A percentile compares a stretch with the other conserved stretches of the same genome.
phyloP scores from a whole-genome alignment of 2,329 filamentous ascomycete species.

The Exophiala aquamarina region DNA sequence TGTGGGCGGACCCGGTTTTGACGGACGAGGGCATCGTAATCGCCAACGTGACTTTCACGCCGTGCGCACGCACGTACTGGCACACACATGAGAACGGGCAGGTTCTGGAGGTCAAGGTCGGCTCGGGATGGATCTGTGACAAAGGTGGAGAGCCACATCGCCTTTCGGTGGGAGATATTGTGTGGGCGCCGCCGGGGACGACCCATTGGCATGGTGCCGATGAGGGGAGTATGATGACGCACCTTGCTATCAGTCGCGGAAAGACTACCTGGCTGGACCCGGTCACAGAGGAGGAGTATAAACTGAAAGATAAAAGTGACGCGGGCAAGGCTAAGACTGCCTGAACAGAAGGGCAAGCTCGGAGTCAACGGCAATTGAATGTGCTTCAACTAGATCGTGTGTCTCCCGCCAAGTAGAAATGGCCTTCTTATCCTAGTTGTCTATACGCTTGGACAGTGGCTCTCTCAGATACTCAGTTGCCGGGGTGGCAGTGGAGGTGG shows the following conservation, averaged over 20 bases:
- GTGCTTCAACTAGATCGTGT: no score
- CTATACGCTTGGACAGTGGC: no score
- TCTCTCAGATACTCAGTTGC: no score
- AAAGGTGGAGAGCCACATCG: conserved; percentile 37
- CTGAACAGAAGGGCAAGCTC: no score
- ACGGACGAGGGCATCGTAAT: conserved; percentile 32
- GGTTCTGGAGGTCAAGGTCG: conserved; percentile 41
- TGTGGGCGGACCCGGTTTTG: conserved; percentile 32
- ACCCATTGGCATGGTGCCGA: conserved; percentile 49
- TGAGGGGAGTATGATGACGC: conserved; percentile 41
- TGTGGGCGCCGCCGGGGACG: conserved; percentile 42
- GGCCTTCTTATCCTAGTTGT: no score
- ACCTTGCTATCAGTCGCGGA: conserved; percentile 40
- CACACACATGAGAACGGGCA: conserved; percentile 48
- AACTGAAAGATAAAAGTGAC: conserved; percentile 15
- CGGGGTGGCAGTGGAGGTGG: no score
- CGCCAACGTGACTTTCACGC: conserved; percentile 44
- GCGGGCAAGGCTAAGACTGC: no score
- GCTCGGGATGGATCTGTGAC: conserved; percentile 45
- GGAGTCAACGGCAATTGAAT: no score
- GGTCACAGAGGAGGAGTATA: conserved; percentile 39
- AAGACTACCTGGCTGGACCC: conserved; percentile 39
- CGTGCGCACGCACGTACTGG: conserved; percentile 47
- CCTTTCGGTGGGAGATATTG: conserved; percentile 42
- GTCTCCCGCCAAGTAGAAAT: no score